Percentiles rank a stretch among this genome's conserved stretches.
Evolutionary conservation across 768 basidiomycete species (phyloP).

Genomic region (Podaxis carcinomalis): DNA sequence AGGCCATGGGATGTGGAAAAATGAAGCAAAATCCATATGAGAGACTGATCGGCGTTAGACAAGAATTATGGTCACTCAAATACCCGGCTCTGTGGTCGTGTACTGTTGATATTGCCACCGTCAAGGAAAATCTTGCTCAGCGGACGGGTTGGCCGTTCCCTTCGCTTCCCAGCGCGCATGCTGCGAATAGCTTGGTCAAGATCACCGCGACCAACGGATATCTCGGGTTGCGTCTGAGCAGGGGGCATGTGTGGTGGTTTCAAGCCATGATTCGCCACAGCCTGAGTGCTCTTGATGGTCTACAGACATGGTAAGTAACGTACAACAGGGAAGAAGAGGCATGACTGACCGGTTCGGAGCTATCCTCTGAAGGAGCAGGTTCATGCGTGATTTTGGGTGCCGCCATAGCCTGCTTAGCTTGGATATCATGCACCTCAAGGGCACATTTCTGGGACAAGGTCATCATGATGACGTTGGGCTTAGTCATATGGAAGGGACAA

Average conservation of each 20-base stretch:
- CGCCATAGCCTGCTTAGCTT: conserved; percentile 27
- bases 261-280: conserved; percentile 23
- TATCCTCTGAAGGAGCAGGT: conserved; percentile 20
- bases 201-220: conserved; percentile 70
- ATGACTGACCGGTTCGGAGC: conserved; percentile 16
- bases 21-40: background rate
- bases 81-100: conserved; percentile 27
- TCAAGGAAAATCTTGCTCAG: conserved; percentile 82
- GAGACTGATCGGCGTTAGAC: background rate
- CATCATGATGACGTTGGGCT: background rate
- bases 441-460: conserved; percentile 58
- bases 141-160: conserved; percentile 46
- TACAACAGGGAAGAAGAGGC: conserved; percentile 9
- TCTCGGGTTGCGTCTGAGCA: conserved; percentile 36
- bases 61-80: conserved; percentile 18
- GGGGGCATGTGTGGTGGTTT: conserved; percentile 18
- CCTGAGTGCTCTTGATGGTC: conserved; percentile 36
- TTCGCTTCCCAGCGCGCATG: conserved; percentile 62
- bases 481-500: conserved; percentile 10
- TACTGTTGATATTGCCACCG: conserved; percentile 33
- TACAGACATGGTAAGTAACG: conserved; percentile 17
- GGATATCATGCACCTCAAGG: conserved; percentile 56
- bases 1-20: background rate
- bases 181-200: conserved; percentile 84
- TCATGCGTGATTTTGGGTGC: conserved; percentile 20